Conservation (phyloP, 805 yeast species). For the Sugiyamaella chiloensis region DNA sequence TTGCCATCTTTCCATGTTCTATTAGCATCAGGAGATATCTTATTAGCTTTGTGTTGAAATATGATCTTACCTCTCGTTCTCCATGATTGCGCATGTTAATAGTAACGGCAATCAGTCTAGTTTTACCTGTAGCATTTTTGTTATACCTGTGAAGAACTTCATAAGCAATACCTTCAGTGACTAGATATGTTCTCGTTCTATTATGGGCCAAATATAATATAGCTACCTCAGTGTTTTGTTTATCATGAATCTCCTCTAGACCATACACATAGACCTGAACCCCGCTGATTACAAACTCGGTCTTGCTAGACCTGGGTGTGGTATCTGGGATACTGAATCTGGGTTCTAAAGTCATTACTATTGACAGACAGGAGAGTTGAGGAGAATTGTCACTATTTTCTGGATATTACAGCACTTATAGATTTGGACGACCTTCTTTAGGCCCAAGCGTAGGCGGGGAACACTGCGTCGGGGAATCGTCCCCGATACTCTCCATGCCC, state of each 20-base stretch:
- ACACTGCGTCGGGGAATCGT: not conserved
- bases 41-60: not conserved
- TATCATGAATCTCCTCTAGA: conserved; percentile 31
- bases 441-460: too few species aligned
- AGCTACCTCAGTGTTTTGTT: conserved; percentile 16
- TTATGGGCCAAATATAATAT: conserved; percentile 43
- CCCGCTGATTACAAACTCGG: conserved; percentile 40
- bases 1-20: conserved; percentile 48
- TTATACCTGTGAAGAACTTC: conserved; percentile 31
- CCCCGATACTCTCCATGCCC: too few species aligned
- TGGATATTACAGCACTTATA: too few species aligned
- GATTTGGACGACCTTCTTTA: too few species aligned
- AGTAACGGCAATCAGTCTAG: conserved; percentile 43
- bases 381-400: too few species aligned
- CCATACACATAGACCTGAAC: conserved; percentile 45
- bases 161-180: conserved; percentile 42
- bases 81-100: conserved; percentile 60
- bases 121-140: too few species aligned
- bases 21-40: conserved; percentile 33
- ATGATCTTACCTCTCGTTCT: conserved; percentile 31
- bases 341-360: conserved; percentile 4
- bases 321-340: conserved; percentile 2
- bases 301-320: conserved; percentile 13
- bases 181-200: conserved; percentile 39
- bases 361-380: too few species aligned